Evolutionary conservation across 768 basidiomycete species (phyloP).

Genomic region (Amylocystis lapponica): DNA sequence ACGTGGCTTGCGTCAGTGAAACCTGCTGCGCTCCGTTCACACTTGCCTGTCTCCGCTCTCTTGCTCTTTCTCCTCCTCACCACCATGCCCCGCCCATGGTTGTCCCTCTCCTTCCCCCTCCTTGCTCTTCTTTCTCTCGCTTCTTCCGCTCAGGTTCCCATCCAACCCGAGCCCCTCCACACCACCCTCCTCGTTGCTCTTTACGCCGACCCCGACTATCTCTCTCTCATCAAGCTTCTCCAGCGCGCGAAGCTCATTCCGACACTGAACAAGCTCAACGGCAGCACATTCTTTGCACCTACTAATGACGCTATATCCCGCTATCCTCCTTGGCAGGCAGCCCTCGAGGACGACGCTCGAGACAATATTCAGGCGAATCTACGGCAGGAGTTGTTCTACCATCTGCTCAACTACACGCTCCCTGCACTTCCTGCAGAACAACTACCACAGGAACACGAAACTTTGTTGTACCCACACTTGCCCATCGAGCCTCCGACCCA

Average conservation of each 20-base stretch:
- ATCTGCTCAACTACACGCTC: constrained; percentile 81
- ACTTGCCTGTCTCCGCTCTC: not conserved
- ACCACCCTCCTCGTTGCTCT: constrained; percentile 78
- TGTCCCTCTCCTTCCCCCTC: constrained; percentile 30
- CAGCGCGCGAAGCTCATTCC: constrained; percentile 87
- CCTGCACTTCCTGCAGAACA: constrained; percentile 36
- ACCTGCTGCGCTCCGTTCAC: no score
- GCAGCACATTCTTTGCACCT: constrained; percentile 87
- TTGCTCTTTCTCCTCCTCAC: not conserved
- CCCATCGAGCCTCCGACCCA: constrained; percentile 54
- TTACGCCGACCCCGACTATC: constrained; percentile 67
- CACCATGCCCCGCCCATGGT: constrained; percentile 21
- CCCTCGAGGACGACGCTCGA: constrained; percentile 37
- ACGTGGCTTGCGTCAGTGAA: not conserved
- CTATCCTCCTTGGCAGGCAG: constrained; percentile 32
- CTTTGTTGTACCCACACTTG: constrained; percentile 67
- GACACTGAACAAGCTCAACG: constrained; percentile 81
- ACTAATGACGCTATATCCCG: constrained; percentile 84
- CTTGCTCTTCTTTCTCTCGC: constrained; percentile 28
- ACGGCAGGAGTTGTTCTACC: constrained; percentile 91
- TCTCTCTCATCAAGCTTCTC: constrained; percentile 67
- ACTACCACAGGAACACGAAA: constrained; percentile 40
- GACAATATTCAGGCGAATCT: constrained; percentile 84
- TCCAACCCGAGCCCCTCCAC: constrained; percentile 18
- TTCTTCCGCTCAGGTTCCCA: constrained; percentile 29